Evolutionary conservation across 331 rosid genomes (phyloP).

Genomic region (Quercus lobata): DNA sequence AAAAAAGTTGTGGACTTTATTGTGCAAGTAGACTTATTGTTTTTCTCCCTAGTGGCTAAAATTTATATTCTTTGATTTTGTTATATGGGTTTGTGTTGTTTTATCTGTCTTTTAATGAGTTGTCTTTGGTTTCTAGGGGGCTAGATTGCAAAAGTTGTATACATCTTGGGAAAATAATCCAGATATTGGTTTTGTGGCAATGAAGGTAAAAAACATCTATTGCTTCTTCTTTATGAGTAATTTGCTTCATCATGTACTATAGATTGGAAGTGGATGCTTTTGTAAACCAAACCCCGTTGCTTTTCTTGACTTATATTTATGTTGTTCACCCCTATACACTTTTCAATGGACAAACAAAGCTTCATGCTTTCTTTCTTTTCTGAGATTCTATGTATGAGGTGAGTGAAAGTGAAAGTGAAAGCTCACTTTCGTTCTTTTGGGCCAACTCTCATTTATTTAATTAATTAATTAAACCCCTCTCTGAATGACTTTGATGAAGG

Average conservation of each 20-base stretch:
- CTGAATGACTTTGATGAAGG: slow-evolving; percentile 10
- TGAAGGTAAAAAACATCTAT: neutral
- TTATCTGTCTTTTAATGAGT: too few relatives aligned
- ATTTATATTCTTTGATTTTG: neutral
- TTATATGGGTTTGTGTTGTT: too few relatives aligned
- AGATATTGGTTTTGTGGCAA: too few relatives aligned
- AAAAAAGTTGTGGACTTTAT: too few relatives aligned
- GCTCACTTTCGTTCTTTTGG: neutral
- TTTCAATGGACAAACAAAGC: neutral
- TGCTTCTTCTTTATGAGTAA: neutral
- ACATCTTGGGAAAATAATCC: slow-evolving; percentile 67
- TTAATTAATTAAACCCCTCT: neutral
- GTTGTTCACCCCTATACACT: neutral
- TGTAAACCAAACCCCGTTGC: slow-evolving; percentile 19
- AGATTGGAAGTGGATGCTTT: slow-evolving; percentile 20
- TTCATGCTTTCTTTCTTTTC: slow-evolving; percentile 6
- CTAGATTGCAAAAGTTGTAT: slow-evolving; percentile 57
- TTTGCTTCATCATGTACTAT: slow-evolving; percentile 14
- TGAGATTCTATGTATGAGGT: neutral
- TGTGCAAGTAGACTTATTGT: too few relatives aligned
- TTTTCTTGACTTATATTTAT: slow-evolving; percentile 6
- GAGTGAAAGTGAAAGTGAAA: slow-evolving; percentile 6
- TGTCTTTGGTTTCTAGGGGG: slow-evolving; percentile 29
- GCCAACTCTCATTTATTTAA: neutral
- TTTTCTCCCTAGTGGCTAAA: neutral